Evolutionary conservation across 352 stramenopile genomes (phyloP).

Genomic region (Nannochloropsis limnetica): DNA sequence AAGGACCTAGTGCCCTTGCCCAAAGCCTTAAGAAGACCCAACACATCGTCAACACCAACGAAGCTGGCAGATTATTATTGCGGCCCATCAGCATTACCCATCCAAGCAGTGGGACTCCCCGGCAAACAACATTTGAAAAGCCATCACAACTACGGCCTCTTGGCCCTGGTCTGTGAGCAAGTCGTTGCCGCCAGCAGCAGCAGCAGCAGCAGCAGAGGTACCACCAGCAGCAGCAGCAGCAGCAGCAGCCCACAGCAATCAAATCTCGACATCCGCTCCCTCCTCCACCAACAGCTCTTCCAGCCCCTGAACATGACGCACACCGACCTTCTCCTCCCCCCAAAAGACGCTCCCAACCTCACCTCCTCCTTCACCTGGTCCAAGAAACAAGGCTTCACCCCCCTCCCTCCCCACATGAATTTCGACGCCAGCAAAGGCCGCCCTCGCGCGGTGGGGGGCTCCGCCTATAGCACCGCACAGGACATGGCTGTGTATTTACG

Average conservation of each 20-base stretch:
- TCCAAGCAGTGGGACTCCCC: neutral
- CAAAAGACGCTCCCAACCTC: neutral
- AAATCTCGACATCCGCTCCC: neutral
- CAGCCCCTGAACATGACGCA: neutral
- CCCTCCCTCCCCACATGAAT: neutral
- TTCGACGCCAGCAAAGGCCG: neutral
- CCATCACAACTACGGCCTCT: slow-evolving; percentile 13
- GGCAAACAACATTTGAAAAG: slow-evolving; percentile 1
- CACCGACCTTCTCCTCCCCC: neutral
- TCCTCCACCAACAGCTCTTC: neutral
- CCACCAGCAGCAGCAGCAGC: neutral
- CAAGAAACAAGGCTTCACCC: neutral
- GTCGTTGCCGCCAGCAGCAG: neutral
- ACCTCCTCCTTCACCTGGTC: neutral
- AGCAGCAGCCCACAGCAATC: neutral
- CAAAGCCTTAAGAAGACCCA: neutral
- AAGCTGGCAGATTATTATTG: neutral
- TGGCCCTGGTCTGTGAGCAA: neutral
- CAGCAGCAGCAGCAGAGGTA: neutral
- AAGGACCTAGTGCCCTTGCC: neutral
- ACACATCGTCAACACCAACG: too few species aligned
- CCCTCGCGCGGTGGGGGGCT: neutral
- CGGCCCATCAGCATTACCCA: neutral
- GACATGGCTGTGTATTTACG: neutral
- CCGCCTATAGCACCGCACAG: neutral